A percentile compares a stretch with the other conserved stretches of the same genome.
Conservation (phyloP, 306 rosid genomes). For the Castanea sativa region DNA sequence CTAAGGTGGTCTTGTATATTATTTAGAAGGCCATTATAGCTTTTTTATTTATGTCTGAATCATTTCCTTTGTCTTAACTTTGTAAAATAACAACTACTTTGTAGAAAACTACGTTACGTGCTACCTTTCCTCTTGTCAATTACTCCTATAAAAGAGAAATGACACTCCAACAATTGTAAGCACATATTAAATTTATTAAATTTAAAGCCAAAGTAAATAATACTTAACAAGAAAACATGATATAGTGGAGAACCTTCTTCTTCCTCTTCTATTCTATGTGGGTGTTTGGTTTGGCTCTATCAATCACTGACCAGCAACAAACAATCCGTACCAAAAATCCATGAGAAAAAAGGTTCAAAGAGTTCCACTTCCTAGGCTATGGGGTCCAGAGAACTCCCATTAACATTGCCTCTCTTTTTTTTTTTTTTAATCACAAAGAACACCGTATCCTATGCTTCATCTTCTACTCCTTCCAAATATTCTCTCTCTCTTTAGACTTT, state of each 20-base stretch:
- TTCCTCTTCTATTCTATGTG: conserved; percentile 2
- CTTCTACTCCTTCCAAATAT: conserved; percentile 9
- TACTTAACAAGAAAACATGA: conserved; percentile 7
- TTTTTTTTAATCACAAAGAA: neutral
- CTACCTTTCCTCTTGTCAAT: too few relatives aligned
- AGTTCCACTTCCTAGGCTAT: conserved; percentile 19
- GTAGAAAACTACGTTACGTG: too few relatives aligned
- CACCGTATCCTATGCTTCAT: conserved; percentile 22
- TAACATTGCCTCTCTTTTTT: neutral
- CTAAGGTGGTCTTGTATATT: too few relatives aligned
- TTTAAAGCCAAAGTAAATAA: neutral
- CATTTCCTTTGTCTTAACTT: too few relatives aligned
- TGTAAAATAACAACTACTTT: too few relatives aligned
- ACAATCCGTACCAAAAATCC: conserved; percentile 28
- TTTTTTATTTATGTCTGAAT: too few relatives aligned
- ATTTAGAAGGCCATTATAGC: too few relatives aligned
- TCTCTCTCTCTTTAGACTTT: conserved; percentile 21
- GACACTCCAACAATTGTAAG: too few relatives aligned
- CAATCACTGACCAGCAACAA: conserved; percentile 26
- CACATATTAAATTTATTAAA: neutral
- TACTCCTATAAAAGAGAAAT: too few relatives aligned
- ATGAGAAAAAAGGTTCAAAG: conserved; percentile 1
- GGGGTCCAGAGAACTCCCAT: conserved; percentile 22
- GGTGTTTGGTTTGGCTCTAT: conserved; percentile 19
- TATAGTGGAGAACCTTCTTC: conserved; percentile 8